These are phyloP conservation scores for Asterophora parasitica DNA, from an alignment of 768 basidiomycete species.

Conservation along the genomic window DNA sequence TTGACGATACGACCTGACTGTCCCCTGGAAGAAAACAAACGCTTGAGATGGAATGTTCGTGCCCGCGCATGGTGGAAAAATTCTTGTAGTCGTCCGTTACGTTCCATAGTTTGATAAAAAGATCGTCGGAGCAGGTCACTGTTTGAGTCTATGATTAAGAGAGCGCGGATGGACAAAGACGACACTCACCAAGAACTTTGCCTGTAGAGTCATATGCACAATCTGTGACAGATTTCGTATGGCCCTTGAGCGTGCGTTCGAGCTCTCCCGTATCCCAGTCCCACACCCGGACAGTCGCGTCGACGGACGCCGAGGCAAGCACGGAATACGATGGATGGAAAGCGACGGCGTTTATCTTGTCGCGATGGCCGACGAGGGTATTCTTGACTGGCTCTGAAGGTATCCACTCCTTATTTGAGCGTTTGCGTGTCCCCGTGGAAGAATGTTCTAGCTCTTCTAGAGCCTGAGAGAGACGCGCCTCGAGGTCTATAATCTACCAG, in stretches of 20 bases:
- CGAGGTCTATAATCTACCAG: constrained; percentile 56
- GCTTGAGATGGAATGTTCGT: constrained; percentile 70
- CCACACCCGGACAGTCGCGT: constrained; percentile 70
- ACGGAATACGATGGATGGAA: constrained; percentile 72
- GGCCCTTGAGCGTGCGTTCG: constrained; percentile 69
- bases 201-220: constrained; percentile 69
- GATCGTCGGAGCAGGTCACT: constrained; percentile 23
- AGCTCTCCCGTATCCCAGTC: constrained; percentile 79
- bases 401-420: constrained; percentile 39
- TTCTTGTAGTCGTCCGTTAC: constrained; percentile 24
- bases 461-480: constrained; percentile 46
- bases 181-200: constrained; percentile 47
- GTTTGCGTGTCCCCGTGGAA: constrained; percentile 7
- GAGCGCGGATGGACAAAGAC: neutral
- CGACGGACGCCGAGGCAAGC: constrained; percentile 62
- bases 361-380: constrained; percentile 51
- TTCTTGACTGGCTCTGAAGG: constrained; percentile 42
- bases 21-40: constrained; percentile 69
- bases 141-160: too few relatives aligned
- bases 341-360: constrained; percentile 51
- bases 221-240: constrained; percentile 66
- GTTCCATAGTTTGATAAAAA: constrained; percentile 38
- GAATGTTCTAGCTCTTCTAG: constrained; percentile 24
- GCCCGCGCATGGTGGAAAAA: constrained; percentile 44
- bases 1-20: constrained; percentile 59